Evolutionary conservation across 176 grass and related monocot genomes (phyloP), one percentile per base, ranked within the genome.

Genomic region (Panicum miliaceum): DNA sequence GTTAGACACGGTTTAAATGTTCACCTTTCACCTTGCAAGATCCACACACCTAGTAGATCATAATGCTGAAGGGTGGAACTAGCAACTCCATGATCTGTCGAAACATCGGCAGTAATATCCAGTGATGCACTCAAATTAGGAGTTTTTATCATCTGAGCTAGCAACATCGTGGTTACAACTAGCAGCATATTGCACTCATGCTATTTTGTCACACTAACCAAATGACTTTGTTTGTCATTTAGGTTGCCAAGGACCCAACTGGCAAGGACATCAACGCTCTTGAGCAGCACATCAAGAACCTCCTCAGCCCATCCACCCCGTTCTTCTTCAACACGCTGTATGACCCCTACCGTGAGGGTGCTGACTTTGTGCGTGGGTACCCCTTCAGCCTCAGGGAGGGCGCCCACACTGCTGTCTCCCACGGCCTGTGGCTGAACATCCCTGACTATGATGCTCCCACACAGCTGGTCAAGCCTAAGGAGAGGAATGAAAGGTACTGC

Each of bases 401-500:
- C 71, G 79, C 62, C 38, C 79, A 77, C 52, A 97, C 95, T 20
- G 95, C 95, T 15, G 86, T 94, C 35, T 97, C 95, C 45, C 95
- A 97, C 2, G 92, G 95, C 45, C 81, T 97, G 37, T 97, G 95
- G 95, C 90, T 97, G 34, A 97, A 97, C 84, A 92, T 97, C 75
- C 95, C 95, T 75, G 95, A 97, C 84, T 97, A 97, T 64, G 95
- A 97, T 91, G 95, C 95, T 56, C 95, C 92, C 46, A 97, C 92
- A 3, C 95, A 97, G 65, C 85, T 97, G 74, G 92, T 94, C 69
- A 97, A 97, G 78, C 95, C 95, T 57, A 89, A 72, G 38, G 95
- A 97, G 84, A 97, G 95, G 79, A 97, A 97, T 47, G 75, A 50
- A 38, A 97, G 95, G 95, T 94, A 86, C 19, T 34, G 10, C 29